Conservation (phyloP, 768 basidiomycete species). For the Artomyces pyxidatus region DNA sequence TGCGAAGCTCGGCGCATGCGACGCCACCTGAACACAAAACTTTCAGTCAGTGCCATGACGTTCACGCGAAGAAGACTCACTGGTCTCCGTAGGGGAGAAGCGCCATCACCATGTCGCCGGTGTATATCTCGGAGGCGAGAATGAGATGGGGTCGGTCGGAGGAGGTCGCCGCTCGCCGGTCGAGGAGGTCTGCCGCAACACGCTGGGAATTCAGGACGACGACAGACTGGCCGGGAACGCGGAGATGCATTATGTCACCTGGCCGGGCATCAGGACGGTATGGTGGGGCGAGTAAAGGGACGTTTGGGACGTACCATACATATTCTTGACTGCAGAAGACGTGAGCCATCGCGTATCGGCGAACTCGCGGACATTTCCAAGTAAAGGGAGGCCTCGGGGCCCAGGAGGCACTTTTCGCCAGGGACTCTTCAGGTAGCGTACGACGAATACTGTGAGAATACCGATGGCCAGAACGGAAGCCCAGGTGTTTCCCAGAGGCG, state of each 20-base stretch:
- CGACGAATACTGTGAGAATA: too few relatives aligned
- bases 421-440: not conserved
- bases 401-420: not conserved
- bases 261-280: not conserved
- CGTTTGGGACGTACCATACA: not conserved
- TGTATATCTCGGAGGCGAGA: slow-evolving; percentile 8
- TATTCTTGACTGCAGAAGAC: not conserved
- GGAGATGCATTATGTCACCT: slow-evolving; percentile 27
- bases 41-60: not conserved
- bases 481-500: too few relatives aligned
- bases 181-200: slow-evolving; percentile 27
- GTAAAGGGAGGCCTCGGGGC: not conserved
- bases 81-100: not conserved
- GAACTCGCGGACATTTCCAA: not conserved
- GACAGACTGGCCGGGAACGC: slow-evolving; percentile 25
- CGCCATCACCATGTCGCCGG: not conserved
- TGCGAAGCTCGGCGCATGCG: not conserved
- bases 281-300: not conserved
- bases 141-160: slow-evolving; percentile 30
- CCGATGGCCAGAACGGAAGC: too few relatives aligned
- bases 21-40: not conserved
- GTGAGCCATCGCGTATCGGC: not conserved
- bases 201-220: slow-evolving; percentile 26
- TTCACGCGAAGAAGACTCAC: not conserved
- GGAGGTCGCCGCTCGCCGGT: slow-evolving; percentile 29